These are phyloP conservation scores for Mycena sanguinolenta DNA, from an alignment of 768 basidiomycete genomes.

Conservation along the genomic window DNA sequence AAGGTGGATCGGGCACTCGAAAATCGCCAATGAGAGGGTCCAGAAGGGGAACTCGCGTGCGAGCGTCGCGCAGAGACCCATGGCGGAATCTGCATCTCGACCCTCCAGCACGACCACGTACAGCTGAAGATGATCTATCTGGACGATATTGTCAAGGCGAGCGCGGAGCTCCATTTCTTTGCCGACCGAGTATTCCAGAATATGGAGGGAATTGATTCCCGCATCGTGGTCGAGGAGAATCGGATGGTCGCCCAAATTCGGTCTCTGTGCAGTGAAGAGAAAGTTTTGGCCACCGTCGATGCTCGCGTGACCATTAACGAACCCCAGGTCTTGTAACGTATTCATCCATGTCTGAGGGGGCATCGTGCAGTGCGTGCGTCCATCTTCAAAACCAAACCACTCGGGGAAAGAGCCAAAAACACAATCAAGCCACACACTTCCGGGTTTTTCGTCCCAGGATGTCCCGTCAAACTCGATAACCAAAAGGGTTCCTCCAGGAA, in stretches of 20 bases:
- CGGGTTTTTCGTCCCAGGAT: not conserved
- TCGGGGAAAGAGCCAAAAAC: conserved; percentile 25
- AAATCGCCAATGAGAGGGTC: too few relatives aligned
- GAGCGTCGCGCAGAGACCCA: conserved; percentile 11
- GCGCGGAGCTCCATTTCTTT: conserved; percentile 5
- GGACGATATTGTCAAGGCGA: not conserved
- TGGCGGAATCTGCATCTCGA: conserved; percentile 16
- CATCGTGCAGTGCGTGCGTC: conserved; percentile 20
- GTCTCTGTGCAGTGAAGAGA: too few relatives aligned
- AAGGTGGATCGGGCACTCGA: too few relatives aligned
- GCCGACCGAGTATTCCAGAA: conserved; percentile 3
- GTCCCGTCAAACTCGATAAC: conserved; percentile 19
- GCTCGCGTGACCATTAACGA: not conserved
- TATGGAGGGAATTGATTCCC: not conserved
- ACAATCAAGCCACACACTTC: conserved; percentile 23
- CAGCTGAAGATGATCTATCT: not conserved
- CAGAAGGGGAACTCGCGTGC: too few relatives aligned
- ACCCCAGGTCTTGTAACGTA: not conserved
- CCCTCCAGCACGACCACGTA: conserved; percentile 11
- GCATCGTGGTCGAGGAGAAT: not conserved
- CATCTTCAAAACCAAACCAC: conserved; percentile 20
- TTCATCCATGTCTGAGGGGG: conserved; percentile 6
- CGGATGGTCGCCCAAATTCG: not conserved
- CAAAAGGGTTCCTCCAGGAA: conserved; percentile 21
- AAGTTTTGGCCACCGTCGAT: not conserved